phyloP scores from a whole-genome alignment of 495 filamentous ascomycete species.

The Penicillium egyptiacum region DNA sequence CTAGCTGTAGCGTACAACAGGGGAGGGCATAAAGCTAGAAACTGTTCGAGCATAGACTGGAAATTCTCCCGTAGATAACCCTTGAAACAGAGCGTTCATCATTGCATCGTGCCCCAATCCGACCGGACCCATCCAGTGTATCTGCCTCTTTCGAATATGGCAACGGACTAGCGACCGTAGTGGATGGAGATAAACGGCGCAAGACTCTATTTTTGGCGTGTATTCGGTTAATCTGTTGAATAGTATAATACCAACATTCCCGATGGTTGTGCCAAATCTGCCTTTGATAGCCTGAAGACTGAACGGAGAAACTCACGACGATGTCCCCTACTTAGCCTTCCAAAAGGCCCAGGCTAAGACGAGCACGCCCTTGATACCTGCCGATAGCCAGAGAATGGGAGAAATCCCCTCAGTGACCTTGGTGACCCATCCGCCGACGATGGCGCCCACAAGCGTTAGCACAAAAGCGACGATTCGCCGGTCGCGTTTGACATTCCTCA shows the following conservation, averaged over 20 bases:
- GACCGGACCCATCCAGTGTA: background rate
- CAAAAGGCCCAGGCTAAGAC: constrained; percentile 42
- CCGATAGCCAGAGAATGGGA: constrained; percentile 55
- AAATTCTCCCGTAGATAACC: background rate
- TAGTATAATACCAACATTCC: background rate
- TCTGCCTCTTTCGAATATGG: background rate
- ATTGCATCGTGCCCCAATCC: background rate
- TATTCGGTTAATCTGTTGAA: background rate
- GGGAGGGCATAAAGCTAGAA: background rate
- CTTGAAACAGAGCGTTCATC: background rate
- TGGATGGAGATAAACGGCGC: background rate
- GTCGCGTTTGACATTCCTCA: constrained; percentile 64
- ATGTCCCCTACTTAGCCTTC: constrained; percentile 16
- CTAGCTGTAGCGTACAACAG: background rate
- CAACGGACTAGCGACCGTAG: background rate
- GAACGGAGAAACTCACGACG: background rate
- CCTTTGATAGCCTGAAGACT: background rate
- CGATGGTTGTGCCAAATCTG: background rate
- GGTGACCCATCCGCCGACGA: constrained; percentile 63
- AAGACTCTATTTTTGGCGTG: background rate
- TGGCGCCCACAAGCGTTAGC: constrained; percentile 57
- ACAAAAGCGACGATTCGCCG: constrained; percentile 56
- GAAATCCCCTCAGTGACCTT: constrained; percentile 50
- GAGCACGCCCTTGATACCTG: constrained; percentile 50
- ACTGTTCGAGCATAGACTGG: background rate